Evolutionary conservation across 495 filamentous ascomycete species (phyloP).

Genomic region (Hypoxylon intermedium): DNA sequence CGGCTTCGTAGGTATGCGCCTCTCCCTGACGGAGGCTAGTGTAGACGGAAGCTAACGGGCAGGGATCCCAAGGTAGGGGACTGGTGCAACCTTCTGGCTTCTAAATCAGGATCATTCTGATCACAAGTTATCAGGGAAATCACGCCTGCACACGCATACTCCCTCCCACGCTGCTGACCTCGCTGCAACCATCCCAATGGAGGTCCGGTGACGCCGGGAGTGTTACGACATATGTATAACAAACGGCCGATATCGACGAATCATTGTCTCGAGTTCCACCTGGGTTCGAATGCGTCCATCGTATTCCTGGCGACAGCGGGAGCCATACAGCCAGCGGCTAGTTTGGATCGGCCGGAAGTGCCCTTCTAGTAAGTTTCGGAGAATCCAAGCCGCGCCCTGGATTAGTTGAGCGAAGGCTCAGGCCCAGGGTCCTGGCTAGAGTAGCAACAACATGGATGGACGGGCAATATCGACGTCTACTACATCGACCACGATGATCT

Average conservation of each 20-base stretch:
- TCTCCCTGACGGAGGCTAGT: conserved; percentile 11
- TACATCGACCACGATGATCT: conserved; percentile 29
- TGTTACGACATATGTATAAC: conserved; percentile 39
- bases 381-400: conserved; percentile 34
- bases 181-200: conserved; percentile 36
- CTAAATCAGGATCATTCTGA: conserved; percentile 31
- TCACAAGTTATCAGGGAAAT: conserved; percentile 32
- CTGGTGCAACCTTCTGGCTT: conserved; percentile 33
- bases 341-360: conserved; percentile 30
- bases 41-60: conserved; percentile 17
- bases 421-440: conserved; percentile 18
- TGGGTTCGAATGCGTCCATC: conserved; percentile 24
- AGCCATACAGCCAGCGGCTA: conserved; percentile 23
- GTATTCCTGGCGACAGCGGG: conserved; percentile 20
- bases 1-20: conserved; percentile 13
- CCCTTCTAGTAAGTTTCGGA: conserved; percentile 45
- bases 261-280: conserved; percentile 26
- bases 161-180: conserved; percentile 35
- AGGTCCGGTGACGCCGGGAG: conserved; percentile 37
- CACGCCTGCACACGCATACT: conserved; percentile 23
- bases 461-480: conserved; percentile 33
- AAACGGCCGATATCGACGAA: conserved; percentile 40
- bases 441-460: conserved; percentile 31
- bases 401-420: conserved; percentile 32
- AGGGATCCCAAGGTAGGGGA: conserved; percentile 31